Base-by-base conservation (phyloP, 441 rosid genomes). In the Brassica balearica region DNA sequence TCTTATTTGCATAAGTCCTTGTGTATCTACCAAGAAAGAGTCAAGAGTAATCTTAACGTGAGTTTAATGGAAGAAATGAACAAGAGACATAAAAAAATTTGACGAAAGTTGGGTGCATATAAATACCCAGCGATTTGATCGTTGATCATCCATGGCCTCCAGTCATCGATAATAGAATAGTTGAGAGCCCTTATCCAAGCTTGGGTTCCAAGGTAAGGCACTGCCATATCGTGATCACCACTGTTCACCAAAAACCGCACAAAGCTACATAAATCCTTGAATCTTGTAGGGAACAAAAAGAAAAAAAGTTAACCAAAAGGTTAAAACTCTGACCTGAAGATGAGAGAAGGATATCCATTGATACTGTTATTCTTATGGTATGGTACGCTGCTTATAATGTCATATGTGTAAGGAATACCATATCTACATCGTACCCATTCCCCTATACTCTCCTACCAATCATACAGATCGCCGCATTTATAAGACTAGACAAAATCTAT, bases 261-360 rank as follows among this genome's bases (percentile, higher is more conserved):
- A 1, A 43, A 68, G 20, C 17, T 12, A 69, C 8, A 61, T 6
- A 27, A 59, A 20, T 11, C 4, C 7, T 56, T 58, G 53, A 56
- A 59, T 36, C 20, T 71, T 58, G n/a, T 6, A 8, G 3, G 9
- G 41, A 6, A 12, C 14, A 23, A 60, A 11, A 59, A 12, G 56
- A 4, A 5, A 14, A 25, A 61, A 6, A 62, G 10, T 9, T 38
- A 2, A 9, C 46, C 7, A 20, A 22, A 11, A 56, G 1, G 20
- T 8, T 5, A 38, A 43, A 72, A 43, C 25, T 41, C 53, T 82
- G 53, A 73, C 77, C 70, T 73, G 53, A 14, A 32, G 34, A 73
- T 73, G 63, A 92, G 76, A 29, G 90, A 72, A 9, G 85, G 90
- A 53, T 77, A 83, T 12, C 90, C 93, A 70, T 77, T 80, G 20